These are phyloP conservation scores for Fomitiporia mediterranea DNA, from an alignment of 1,284 basidiomycete genomes.

Conservation along the genomic window DNA sequence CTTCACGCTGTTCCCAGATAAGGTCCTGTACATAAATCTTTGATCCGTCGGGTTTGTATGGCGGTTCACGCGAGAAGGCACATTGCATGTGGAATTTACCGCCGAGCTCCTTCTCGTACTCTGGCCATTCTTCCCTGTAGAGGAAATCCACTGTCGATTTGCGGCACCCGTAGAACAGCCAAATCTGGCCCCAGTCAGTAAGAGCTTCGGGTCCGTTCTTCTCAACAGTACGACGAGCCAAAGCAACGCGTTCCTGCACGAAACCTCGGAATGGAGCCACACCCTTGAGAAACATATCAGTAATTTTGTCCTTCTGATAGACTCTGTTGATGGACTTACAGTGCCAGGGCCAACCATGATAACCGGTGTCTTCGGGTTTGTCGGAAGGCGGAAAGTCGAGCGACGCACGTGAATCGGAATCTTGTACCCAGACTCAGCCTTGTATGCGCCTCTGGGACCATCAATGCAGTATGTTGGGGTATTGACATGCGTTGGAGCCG, in stretches of 20 bases:
- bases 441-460: constrained; percentile 86
- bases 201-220: constrained; percentile 92
- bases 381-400: constrained; percentile 94
- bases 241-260: constrained; percentile 94
- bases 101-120: constrained; percentile 80
- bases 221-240: constrained; percentile 88
- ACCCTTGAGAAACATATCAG: constrained; percentile 48
- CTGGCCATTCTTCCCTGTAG: constrained; percentile 93
- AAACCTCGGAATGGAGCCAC: constrained; percentile 99
- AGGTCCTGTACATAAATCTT: constrained; percentile 99
- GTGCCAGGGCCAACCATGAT: constrained; percentile 99
- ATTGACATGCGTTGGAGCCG: constrained; percentile 35
- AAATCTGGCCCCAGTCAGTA: constrained; percentile 91
- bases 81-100: constrained; percentile 88
- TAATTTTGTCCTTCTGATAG: not conserved
- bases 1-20: constrained; percentile 79
- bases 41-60: constrained; percentile 83
- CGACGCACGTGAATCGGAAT: constrained; percentile 92
- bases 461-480: constrained; percentile 80
- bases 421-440: constrained; percentile 65
- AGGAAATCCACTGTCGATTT: constrained; percentile 86
- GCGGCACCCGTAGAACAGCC: constrained; percentile 95
- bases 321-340: constrained; percentile 45
- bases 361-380: constrained; percentile 95
- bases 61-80: constrained; percentile 85